phyloP scores from a whole-genome alignment of 331 rosid species.

The Malus hybrid region DNA sequence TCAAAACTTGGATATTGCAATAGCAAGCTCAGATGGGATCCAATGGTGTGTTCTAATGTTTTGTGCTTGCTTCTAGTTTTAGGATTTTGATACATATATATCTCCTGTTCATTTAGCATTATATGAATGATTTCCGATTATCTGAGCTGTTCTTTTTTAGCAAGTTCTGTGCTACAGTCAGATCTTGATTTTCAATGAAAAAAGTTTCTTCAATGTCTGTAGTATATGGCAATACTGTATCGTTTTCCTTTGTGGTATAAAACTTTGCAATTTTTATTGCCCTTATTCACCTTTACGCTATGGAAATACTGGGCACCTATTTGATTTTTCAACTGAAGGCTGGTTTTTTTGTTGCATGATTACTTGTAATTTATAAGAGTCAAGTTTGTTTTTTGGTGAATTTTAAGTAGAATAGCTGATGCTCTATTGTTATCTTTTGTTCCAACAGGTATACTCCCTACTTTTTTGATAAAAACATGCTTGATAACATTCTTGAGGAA shows the following conservation, averaged over 20 bases:
- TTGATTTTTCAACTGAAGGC: slow-evolving; percentile 11
- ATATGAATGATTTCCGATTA: background rate
- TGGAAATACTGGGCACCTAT: background rate
- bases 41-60: slow-evolving; percentile 52
- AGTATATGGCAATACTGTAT: background rate
- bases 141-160: background rate
- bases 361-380: background rate
- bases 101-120: background rate
- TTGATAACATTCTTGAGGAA: slow-evolving; percentile 96
- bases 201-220: background rate
- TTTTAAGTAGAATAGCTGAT: slow-evolving; percentile 10
- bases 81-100: background rate
- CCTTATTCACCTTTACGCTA: background rate
- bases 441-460: slow-evolving; percentile 90
- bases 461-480: slow-evolving; percentile 90
- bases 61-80: slow-evolving; percentile 4
- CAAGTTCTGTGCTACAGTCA: background rate
- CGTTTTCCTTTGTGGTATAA: background rate
- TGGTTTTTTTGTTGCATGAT: background rate
- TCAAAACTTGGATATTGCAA: slow-evolving; percentile 90
- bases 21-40: slow-evolving; percentile 78
- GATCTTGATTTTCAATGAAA: background rate
- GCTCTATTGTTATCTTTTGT: slow-evolving; percentile 21
- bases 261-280: background rate
- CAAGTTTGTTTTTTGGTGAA: background rate